phyloP scores from a whole-genome alignment of 2,329 filamentous ascomycete genomes.

The Fonsecaea erecta region DNA sequence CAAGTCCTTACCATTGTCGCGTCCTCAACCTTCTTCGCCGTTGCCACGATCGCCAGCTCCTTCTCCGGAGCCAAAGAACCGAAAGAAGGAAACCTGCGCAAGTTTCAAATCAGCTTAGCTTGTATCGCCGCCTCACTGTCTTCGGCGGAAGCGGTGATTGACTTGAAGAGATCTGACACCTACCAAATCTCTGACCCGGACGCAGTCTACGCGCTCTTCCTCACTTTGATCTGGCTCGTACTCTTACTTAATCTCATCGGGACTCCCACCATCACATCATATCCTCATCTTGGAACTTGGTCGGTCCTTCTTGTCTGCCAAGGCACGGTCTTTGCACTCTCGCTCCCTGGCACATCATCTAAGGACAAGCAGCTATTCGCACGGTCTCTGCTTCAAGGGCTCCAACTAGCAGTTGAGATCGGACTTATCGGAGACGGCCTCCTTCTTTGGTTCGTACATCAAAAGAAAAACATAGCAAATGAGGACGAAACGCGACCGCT shows the following conservation, averaged over 20 bases:
- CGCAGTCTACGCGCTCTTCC: slow-evolving; percentile 28
- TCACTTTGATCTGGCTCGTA: slow-evolving; percentile 57
- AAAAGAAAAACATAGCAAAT: not conserved
- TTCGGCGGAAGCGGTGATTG: slow-evolving; percentile 11
- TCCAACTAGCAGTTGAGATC: slow-evolving; percentile 34
- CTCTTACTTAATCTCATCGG: slow-evolving; percentile 62
- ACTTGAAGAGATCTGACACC: slow-evolving; percentile 7
- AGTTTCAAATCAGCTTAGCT: slow-evolving; percentile 5
- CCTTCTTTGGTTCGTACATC: not conserved
- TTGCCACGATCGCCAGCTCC: slow-evolving; percentile 10
- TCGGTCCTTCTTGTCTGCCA: slow-evolving; percentile 64
- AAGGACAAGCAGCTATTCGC: not conserved
- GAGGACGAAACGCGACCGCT: slow-evolving; percentile 42
- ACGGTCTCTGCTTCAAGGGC: not conserved
- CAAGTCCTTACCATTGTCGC: slow-evolving; percentile 9
- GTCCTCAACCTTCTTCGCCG: slow-evolving; percentile 11
- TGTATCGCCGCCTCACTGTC: slow-evolving; percentile 11
- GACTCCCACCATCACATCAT: slow-evolving; percentile 59
- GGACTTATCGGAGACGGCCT: slow-evolving; percentile 10
- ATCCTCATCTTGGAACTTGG: slow-evolving; percentile 68
- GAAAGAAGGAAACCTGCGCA: slow-evolving; percentile 9
- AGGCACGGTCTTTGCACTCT: slow-evolving; percentile 26
- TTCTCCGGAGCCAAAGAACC: not conserved
- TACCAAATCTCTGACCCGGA: slow-evolving; percentile 20
- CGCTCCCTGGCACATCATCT: not conserved